Evolutionary conservation across 2,329 filamentous ascomycete genomes (phyloP), one percentile per base, ranked within the genome.

Genomic region (Decorospora gaudefroyi): DNA sequence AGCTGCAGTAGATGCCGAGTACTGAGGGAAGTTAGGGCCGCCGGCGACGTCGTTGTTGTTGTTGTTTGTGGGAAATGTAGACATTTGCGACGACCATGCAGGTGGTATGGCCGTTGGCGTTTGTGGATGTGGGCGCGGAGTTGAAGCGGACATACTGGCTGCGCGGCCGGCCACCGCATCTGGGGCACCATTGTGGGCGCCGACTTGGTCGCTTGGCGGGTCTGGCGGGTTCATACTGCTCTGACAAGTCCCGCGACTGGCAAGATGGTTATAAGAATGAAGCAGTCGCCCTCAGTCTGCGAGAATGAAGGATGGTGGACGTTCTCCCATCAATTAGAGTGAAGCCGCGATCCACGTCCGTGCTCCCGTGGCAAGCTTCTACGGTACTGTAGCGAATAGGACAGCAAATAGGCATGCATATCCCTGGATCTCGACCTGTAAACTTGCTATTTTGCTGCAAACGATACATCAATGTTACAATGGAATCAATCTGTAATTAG

Each of bases 1-100:
- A 22, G 72, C 70, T 11, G 71, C 68, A 3, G 72, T 74, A 7
- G 72, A 65, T 4, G 71, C 64, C 6, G 68, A 71, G 40, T 66
- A 70, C 26, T 67, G 58, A 6, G 61, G 56, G 27, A 66, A 68
- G 32, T 40, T 55, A 10, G 64, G 42, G 9, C 43, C 46, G 10
- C 45, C 46, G 6, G 50, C 31, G 7, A 46, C 39, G 17, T 42
- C 32, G 18, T 38, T 47, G 23, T 42, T 30, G 18, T 38, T 47
- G 23, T 47, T 55, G 17, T 53, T 59, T n/a, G 51, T 36, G 16
- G 62, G 35, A n/a, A 61, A 53, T 6, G 46, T 54, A 9, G 60
- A 50, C 45, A 62, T 59, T 35, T 65, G 62, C 26, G 63, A 55
- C 37, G 64, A 54, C 58, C 60, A 63, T 40, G 61, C 49, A 25